Evolutionary conservation across 176 grass and related monocot genomes (phyloP).

Genomic region (Olyra latifolia): DNA sequence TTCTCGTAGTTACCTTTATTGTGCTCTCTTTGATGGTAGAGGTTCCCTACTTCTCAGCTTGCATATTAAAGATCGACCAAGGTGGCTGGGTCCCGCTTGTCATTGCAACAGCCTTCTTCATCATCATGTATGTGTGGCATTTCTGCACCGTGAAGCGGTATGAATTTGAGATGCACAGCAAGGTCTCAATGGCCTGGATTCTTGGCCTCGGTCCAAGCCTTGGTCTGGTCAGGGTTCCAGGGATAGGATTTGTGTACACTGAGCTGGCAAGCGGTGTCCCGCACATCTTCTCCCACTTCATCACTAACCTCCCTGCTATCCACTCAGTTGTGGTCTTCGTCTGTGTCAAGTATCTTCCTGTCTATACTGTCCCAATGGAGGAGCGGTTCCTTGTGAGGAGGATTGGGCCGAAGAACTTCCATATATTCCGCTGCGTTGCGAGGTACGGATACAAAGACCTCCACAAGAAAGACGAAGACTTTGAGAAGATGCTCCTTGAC

Average conservation of each 20-base stretch:
- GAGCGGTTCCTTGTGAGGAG: constrained; percentile 81
- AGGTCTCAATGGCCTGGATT: constrained; percentile 98
- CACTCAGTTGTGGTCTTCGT: constrained; percentile 93
- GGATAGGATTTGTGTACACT: constrained; percentile 92
- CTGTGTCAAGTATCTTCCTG: constrained; percentile 94
- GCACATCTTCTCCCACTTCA: constrained; percentile 94
- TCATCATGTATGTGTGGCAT: constrained; percentile 97
- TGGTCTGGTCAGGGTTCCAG: constrained; percentile 86
- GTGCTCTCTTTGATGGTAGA: constrained; percentile 85
- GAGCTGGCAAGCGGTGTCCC: constrained; percentile 96
- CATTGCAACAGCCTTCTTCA: constrained; percentile 65
- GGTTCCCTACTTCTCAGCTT: constrained; percentile 82
- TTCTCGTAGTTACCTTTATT: constrained; percentile 63
- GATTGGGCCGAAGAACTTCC: constrained; percentile 92
- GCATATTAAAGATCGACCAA: constrained; percentile 92
- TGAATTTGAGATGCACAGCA: constrained; percentile 97
- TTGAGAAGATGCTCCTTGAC: constrained; percentile 83
- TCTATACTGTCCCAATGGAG: constrained; percentile 86
- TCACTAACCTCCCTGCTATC: constrained; percentile 96
- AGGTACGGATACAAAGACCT: constrained; percentile 95
- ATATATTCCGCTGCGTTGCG: constrained; percentile 88
- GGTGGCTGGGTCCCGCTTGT: constrained; percentile 95
- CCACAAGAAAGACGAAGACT: constrained; percentile 92
- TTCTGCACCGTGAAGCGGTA: constrained; percentile 90
- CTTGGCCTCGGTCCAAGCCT: constrained; percentile 93